phyloP scores from a whole-genome alignment of 2,329 filamentous ascomycete genomes.

The Hypoxylon sp. region DNA sequence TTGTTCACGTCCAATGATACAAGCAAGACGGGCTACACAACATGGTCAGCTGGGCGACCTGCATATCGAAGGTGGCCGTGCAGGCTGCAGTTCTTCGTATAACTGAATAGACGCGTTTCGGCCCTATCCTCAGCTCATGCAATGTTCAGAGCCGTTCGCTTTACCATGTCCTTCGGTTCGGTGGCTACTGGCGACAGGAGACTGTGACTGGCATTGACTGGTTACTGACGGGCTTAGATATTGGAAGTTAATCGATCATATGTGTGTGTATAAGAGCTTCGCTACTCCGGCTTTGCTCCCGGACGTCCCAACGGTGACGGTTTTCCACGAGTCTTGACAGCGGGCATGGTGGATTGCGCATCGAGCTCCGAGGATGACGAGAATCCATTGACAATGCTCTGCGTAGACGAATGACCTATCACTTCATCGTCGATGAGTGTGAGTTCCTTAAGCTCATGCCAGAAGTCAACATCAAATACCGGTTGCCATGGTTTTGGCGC shows the following conservation, averaged over 20 bases:
- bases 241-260: not conserved
- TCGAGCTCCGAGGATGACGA: not conserved
- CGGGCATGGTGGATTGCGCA: not conserved
- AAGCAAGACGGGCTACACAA: not conserved
- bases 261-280: not conserved
- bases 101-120: conserved; percentile 1
- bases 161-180: not conserved
- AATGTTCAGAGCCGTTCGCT: not conserved
- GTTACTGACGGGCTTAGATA: not conserved
- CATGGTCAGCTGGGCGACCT: conserved; percentile 2
- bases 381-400: not conserved
- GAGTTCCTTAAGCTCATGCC: conserved; percentile 7
- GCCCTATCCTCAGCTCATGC: not conserved
- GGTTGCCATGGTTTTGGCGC: conserved; percentile 19
- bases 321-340: not conserved
- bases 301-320: not conserved
- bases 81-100: not conserved
- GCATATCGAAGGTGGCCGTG: not conserved
- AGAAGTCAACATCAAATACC: conserved; percentile 19
- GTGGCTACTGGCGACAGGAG: not conserved
- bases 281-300: not conserved
- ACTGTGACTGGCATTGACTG: not conserved
- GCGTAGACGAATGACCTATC: not conserved
- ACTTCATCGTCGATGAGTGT: not conserved
- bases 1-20: not conserved